These are phyloP conservation scores for Pseudozyma sp. DNA, from an alignment of 1,284 basidiomycete genomes.

Conservation along the genomic window DNA sequence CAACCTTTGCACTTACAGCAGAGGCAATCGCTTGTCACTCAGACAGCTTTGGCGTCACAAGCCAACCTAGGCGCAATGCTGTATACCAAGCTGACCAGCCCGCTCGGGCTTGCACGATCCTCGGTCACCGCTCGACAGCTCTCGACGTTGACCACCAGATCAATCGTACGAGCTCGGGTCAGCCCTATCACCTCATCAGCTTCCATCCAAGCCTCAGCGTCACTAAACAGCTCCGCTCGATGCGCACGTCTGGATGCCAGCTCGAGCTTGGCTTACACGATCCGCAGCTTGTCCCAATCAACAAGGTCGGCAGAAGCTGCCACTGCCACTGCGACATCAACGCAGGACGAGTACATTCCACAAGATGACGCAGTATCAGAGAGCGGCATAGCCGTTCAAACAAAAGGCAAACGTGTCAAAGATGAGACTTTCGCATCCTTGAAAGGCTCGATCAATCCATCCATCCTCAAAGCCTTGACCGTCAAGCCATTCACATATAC, in stretches of 20 bases:
- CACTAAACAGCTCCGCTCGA: constrained; percentile 2
- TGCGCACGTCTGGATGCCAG: constrained; percentile 3
- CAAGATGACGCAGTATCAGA: background rate
- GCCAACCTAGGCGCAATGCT: constrained; percentile 23
- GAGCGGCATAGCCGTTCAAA: background rate
- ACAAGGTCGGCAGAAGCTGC: constrained; percentile 18
- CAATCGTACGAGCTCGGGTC: constrained; percentile 14
- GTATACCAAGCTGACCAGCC: constrained; percentile 36
- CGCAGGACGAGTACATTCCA: background rate
- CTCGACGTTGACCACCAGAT: constrained; percentile 25
- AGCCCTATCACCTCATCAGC: background rate
- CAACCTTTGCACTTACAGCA: too few species aligned
- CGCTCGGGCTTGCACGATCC: constrained; percentile 28
- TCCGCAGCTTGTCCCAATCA: constrained; percentile 26
- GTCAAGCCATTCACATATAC: constrained; percentile 78
- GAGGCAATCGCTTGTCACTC: background rate
- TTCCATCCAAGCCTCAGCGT: constrained; percentile 5
- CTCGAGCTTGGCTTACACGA: constrained; percentile 13
- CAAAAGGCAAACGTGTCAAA: constrained; percentile 22
- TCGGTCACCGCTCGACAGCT: constrained; percentile 27
- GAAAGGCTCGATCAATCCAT: constrained; percentile 40
- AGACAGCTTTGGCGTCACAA: constrained; percentile 3
- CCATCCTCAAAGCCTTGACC: constrained; percentile 64
- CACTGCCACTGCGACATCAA: constrained; percentile 15
- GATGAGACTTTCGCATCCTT: constrained; percentile 55